Base-by-base conservation (phyloP, 2,329 filamentous ascomycete species). In the Ramularia endophylla region DNA sequence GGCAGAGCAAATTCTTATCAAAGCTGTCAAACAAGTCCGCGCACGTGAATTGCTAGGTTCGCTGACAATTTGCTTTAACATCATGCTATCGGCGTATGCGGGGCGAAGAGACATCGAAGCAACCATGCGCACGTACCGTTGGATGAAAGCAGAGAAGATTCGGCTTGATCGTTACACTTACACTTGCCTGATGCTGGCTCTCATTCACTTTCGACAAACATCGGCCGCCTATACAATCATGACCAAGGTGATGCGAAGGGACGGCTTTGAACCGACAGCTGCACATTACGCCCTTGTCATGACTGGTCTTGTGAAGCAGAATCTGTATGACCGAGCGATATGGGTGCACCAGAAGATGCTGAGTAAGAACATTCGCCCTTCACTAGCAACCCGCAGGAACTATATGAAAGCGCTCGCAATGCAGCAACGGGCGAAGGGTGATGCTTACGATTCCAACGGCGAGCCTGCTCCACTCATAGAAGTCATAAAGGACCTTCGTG, bases 51-150 rank as follows among this genome's bases (percentile, higher is more conserved):
- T 78, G 1, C 59, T 70, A 13, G 72, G 78, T 1, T 67, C 72
- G 2, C 67, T 74, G 16, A 80, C 80, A 2, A 68, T 72, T 22
- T 77, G 87, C 57, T 95, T 86, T 85, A 95, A 95, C 57, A 72
- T 78, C 39, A 65, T 95, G 22, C 68, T 95, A 4, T 72, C 75
- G 41, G 77, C 83, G 46, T 75, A 87, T 59, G 85, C 85, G 5
- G 67, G 77, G 41, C 72, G 75, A 5, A 75, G 82, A 41, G 73
- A 83, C 46, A 54, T 80, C 19, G 59, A 68, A 16, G 69, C 68
- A n/a, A 69, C 75, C 12, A 70, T 74, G 48, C 67, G 70, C 39
- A 60, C 78, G 3, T 75, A 80, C 50, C 62, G 65, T 20, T 67
- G 68, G 40, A 83, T 85, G 77, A 62, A 71, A 34, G 56, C 66